A percentile compares a stretch with the other conserved stretches of the same genome.
phyloP scores from a whole-genome alignment of 257 asterid species.

The Solanum dulcamara region DNA sequence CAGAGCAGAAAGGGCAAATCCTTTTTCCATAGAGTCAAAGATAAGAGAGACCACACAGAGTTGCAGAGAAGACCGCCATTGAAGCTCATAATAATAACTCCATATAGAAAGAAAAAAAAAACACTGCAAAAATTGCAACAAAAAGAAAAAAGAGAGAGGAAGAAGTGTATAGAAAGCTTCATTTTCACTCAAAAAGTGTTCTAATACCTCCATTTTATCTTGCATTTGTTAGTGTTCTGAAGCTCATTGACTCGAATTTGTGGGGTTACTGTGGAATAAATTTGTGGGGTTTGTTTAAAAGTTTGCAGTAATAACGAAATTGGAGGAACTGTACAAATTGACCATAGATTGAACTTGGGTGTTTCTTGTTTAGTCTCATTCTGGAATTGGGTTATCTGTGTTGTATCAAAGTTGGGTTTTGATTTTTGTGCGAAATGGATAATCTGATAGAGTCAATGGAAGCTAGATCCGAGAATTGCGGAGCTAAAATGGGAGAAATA shows the following conservation, averaged over 20 bases:
- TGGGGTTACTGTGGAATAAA: background rate
- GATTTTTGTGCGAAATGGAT: slow-evolving; percentile 11
- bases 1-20: background rate
- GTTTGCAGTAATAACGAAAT: background rate
- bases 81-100: background rate
- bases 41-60: slow-evolving; percentile 1
- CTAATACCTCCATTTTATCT: background rate
- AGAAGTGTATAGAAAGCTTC: background rate
- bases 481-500: slow-evolving; percentile 14
- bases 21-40: slow-evolving; percentile 20
- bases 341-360: background rate
- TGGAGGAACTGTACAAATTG: background rate
- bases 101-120: background rate
- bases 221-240: background rate
- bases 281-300: background rate
- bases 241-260: background rate
- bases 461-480: slow-evolving; percentile 45
- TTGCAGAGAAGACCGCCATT: slow-evolving; percentile 31
- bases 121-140: background rate
- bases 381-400: background rate
- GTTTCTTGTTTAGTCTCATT: background rate
- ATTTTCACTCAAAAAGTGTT: background rate
- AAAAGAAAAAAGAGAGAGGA: background rate
- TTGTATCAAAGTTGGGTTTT: background rate
- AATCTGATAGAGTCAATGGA: slow-evolving; percentile 12